Percentiles rank a stretch among this genome's conserved stretches.
Evolutionary conservation across 306 rosid species (phyloP).

Genomic region (Dicorynia guianensis): DNA sequence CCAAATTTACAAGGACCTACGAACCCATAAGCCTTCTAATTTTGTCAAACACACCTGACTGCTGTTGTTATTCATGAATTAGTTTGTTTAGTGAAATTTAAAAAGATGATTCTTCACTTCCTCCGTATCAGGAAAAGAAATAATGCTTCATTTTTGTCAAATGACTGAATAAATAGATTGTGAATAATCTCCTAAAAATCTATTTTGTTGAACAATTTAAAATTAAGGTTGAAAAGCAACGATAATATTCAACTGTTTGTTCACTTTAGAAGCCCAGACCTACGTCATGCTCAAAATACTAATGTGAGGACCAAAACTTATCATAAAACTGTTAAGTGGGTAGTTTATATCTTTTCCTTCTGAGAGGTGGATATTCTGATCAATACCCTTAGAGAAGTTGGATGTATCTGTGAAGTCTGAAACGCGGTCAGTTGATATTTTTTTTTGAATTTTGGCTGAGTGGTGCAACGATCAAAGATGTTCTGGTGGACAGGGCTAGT

Average conservation of each 20-base stretch:
- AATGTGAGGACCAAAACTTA: neutral
- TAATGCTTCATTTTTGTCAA: no score
- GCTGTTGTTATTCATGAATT: neutral
- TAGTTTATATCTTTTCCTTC: neutral
- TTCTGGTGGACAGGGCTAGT: neutral
- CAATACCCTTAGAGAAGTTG: neutral
- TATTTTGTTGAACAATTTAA: no score
- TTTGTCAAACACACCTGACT: no score
- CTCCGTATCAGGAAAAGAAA: no score
- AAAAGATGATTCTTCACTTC: neutral
- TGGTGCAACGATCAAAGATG: no score
- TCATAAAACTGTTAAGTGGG: neutral
- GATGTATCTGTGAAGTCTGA: constrained; percentile 13
- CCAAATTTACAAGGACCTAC: no score
- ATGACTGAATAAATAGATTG: no score
- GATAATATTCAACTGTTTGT: neutral
- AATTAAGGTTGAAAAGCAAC: no score
- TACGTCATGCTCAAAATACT: neutral
- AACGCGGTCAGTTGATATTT: neutral
- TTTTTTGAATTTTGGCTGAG: no score
- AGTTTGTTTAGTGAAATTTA: neutral
- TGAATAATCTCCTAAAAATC: no score
- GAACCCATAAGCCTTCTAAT: no score
- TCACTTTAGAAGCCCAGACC: neutral
- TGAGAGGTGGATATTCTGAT: neutral